These are phyloP conservation scores for Rhynchosporium secalis DNA, from an alignment of 2,329 filamentous ascomycete species.

Conservation along the genomic window DNA sequence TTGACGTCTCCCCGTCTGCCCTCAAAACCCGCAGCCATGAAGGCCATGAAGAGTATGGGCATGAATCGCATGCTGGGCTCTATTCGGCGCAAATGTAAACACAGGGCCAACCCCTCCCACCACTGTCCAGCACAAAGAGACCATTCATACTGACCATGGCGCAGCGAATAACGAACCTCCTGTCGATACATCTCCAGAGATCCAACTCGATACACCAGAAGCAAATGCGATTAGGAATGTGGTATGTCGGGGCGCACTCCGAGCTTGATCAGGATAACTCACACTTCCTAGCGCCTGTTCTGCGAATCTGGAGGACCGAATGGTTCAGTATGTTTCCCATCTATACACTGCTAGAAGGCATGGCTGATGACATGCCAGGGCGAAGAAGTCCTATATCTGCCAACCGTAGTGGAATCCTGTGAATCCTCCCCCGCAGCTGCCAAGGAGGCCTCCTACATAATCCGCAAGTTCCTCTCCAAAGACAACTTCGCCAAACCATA, in stretches of 20 bases:
- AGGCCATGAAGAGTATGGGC: slow-evolving; percentile 40
- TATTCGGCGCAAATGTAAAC: slow-evolving; percentile 37
- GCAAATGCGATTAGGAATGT: slow-evolving; percentile 64
- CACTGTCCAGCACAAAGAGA: too few relatives aligned
- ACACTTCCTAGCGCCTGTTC: slow-evolving; percentile 64
- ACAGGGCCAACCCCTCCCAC: neutral
- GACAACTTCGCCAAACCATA: slow-evolving; percentile 66
- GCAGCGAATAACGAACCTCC: slow-evolving; percentile 20
- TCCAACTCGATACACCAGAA: slow-evolving; percentile 61
- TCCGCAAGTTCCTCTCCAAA: slow-evolving; percentile 78
- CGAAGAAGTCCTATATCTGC: slow-evolving; percentile 89
- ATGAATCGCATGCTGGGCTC: slow-evolving; percentile 40
- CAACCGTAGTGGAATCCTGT: slow-evolving; percentile 89
- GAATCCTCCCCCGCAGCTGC: slow-evolving; percentile 89
- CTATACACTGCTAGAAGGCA: neutral
- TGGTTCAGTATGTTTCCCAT: slow-evolving; percentile 48
- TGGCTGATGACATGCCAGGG: slow-evolving; percentile 50
- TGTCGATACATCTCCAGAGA: slow-evolving; percentile 26
- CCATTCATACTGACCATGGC: slow-evolving; percentile 6
- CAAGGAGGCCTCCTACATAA: slow-evolving; percentile 73
- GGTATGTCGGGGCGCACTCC: slow-evolving; percentile 45
- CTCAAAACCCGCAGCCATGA: slow-evolving; percentile 32
- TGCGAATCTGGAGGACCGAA: slow-evolving; percentile 71
- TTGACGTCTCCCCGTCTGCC: neutral
- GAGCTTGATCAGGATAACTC: slow-evolving; percentile 16